Conservation (phyloP, 2,329 filamentous ascomycete genomes). For the Clonostachys sp. region DNA sequence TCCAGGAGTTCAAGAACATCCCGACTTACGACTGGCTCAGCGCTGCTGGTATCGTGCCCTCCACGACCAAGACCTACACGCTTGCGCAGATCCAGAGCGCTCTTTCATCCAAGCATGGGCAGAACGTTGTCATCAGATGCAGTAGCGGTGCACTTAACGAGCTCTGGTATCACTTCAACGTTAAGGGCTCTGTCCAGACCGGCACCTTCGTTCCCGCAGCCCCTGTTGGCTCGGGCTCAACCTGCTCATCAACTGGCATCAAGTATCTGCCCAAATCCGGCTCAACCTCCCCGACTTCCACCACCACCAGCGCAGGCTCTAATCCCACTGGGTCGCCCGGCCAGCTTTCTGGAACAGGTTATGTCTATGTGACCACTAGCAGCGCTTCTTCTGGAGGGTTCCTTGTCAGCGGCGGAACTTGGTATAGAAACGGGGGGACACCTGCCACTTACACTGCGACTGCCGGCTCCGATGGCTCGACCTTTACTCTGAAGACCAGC, state of each 20-base stretch:
- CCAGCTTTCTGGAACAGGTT: slow-evolving; percentile 8
- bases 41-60: slow-evolving; percentile 58
- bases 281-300: neutral
- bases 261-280: slow-evolving; percentile 54
- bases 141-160: slow-evolving; percentile 38
- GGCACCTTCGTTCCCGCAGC: slow-evolving; percentile 55
- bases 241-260: slow-evolving; percentile 58
- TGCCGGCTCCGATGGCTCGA: slow-evolving; percentile 7
- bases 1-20: slow-evolving; percentile 61
- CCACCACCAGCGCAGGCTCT: neutral
- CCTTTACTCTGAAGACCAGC: slow-evolving; percentile 13
- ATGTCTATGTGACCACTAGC: slow-evolving; percentile 6
- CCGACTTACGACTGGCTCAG: slow-evolving; percentile 60
- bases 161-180: slow-evolving; percentile 61
- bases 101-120: slow-evolving; percentile 46
- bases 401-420: slow-evolving; percentile 14
- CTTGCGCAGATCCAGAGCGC: slow-evolving; percentile 53
- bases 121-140: slow-evolving; percentile 56
- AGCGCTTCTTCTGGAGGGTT: slow-evolving; percentile 7
- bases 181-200: slow-evolving; percentile 49
- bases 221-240: slow-evolving; percentile 42
- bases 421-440: slow-evolving; percentile 16
- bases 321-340: slow-evolving; percentile 1
- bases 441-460: slow-evolving; percentile 16
- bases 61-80: slow-evolving; percentile 51